These are phyloP conservation scores for Spathaspora passalidarum DNA, from an alignment of 805 yeast species.

Conservation along the genomic window DNA sequence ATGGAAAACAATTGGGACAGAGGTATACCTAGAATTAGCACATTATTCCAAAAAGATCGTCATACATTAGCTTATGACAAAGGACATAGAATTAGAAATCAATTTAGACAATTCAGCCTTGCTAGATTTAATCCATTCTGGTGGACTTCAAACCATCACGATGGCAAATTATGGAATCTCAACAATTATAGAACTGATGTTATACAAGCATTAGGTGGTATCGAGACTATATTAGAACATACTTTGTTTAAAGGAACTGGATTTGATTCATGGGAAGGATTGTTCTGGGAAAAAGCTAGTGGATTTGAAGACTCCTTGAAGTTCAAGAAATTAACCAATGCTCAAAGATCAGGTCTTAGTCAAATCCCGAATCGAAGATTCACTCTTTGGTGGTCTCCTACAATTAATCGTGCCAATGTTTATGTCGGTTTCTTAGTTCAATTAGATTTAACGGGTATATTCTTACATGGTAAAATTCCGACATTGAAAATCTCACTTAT, in stretches of 20 bases:
- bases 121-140: conserved; percentile 84
- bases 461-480: conserved; percentile 96
- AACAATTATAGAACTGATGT: conserved; percentile 93
- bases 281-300: conserved; percentile 97
- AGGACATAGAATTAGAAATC: conserved; percentile 83
- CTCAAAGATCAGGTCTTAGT: conserved; percentile 94
- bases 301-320: conserved; percentile 97
- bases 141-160: conserved; percentile 95
- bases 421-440: conserved; percentile 97
- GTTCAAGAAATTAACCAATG: conserved; percentile 91
- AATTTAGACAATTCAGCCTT: conserved; percentile 70
- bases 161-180: conserved; percentile 93
- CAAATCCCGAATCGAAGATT: conserved; percentile 97
- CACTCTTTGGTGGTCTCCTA: conserved; percentile 99
- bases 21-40: conserved; percentile 94
- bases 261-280: conserved; percentile 96
- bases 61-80: conserved; percentile 93
- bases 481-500: conserved; percentile 92
- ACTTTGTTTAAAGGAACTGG: conserved; percentile 96
- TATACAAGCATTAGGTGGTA: conserved; percentile 95
- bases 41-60: conserved; percentile 90
- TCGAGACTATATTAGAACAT: conserved; percentile 93
- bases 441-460: conserved; percentile 92
- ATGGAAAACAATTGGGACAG: conserved; percentile 94
- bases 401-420: conserved; percentile 95